A percentile compares a stretch with the other conserved stretches of the same genome.
phyloP scores from a whole-genome alignment of 2,329 filamentous ascomycete genomes.

The Fusarium fracticaudum region DNA sequence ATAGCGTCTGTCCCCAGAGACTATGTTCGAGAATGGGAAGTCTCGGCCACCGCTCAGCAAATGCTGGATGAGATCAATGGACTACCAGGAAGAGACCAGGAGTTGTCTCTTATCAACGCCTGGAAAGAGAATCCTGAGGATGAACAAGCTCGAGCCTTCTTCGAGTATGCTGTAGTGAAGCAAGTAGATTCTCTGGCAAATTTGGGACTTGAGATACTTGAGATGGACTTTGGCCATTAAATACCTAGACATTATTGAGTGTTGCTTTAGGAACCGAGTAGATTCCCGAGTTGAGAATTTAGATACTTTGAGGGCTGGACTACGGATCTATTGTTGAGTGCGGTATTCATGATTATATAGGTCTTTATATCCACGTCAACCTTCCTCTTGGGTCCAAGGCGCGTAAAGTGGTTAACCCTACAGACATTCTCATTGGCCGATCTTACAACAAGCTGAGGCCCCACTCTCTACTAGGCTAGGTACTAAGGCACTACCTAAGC shows the following conservation, averaged over 20 bases:
- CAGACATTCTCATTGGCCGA: not conserved
- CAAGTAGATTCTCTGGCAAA: conserved; percentile 58
- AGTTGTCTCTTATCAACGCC: conserved; percentile 54
- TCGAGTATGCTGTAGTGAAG: conserved; percentile 58
- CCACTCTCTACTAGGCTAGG: not conserved
- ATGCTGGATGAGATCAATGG: conserved; percentile 61
- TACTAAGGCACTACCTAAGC: no score
- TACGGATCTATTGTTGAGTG: not conserved
- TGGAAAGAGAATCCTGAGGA: conserved; percentile 56
- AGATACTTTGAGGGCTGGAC: not conserved
- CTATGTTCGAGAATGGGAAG: conserved; percentile 58
- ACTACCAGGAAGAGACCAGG: conserved; percentile 56
- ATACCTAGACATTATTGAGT: no score
- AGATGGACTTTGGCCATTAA: conserved; percentile 49
- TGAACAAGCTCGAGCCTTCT: conserved; percentile 56
- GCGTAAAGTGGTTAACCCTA: not conserved
- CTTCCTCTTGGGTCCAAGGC: not conserved
- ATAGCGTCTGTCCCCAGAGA: conserved; percentile 53
- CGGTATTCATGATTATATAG: not conserved
- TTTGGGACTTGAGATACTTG: conserved; percentile 57
- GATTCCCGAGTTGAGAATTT: not conserved
- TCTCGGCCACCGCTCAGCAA: conserved; percentile 54
- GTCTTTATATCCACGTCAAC: not conserved
- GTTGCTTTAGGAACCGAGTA: not conserved
- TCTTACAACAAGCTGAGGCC: not conserved